Conservation (phyloP, 306 rosid genomes). For the Vigna unguiculata region DNA sequence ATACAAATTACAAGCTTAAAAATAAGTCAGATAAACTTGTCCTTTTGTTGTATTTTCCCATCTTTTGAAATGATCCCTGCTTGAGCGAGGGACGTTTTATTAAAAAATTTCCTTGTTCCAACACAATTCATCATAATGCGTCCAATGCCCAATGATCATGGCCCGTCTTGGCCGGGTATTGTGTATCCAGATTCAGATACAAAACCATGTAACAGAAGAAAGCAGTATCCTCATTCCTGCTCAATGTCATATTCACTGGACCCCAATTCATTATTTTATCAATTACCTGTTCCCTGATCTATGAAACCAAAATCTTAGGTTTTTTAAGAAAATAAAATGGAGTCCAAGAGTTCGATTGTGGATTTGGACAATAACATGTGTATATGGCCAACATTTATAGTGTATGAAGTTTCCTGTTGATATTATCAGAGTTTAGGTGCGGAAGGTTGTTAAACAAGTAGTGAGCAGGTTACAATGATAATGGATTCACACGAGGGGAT, state of each 20-base stretch:
- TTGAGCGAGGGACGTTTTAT: background rate
- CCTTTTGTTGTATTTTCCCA: conserved; percentile 16
- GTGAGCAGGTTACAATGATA: background rate
- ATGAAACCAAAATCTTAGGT: no score
- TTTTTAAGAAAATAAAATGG: no score
- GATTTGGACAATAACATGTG: no score
- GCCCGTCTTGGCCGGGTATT: background rate
- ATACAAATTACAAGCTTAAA: background rate
- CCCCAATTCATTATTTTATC: background rate
- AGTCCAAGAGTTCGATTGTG: no score
- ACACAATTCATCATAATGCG: background rate
- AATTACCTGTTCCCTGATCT: background rate
- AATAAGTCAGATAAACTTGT: conserved; percentile 3
- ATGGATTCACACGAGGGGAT: background rate
- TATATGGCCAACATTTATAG: background rate
- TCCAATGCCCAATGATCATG: background rate
- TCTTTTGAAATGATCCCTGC: conserved; percentile 16
- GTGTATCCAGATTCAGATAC: conserved; percentile 9
- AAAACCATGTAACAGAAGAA: background rate
- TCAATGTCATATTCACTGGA: background rate
- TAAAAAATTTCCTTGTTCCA: background rate
- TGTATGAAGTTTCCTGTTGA: no score
- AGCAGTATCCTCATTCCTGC: background rate
- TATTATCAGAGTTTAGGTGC: background rate
- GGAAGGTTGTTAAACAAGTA: conserved; percentile 3